These are phyloP conservation scores for Trichoderma erinaceum DNA, from an alignment of 495 filamentous ascomycete species.

Conservation along the genomic window DNA sequence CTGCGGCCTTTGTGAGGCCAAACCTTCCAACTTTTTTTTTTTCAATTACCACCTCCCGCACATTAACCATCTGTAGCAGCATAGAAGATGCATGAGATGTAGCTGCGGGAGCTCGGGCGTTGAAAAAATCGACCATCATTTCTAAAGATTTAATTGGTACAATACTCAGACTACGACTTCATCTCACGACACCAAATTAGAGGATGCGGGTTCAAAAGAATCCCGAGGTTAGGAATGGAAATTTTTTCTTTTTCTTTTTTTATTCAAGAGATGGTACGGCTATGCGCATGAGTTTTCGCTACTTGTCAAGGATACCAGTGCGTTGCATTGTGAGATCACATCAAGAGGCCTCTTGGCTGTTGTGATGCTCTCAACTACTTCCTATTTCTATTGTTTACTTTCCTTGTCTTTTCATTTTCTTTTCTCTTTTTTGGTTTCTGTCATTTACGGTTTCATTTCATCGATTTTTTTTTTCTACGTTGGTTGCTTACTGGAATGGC, in stretches of 20 bases:
- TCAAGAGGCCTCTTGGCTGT: neutral
- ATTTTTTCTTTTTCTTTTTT: neutral
- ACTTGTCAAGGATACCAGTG: neutral
- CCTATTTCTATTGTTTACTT: neutral
- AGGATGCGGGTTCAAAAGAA: neutral
- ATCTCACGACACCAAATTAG: conserved; percentile 8
- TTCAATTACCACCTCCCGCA: neutral
- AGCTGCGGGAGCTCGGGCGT: neutral
- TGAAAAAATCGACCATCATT: neutral
- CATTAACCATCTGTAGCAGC: conserved; percentile 9
- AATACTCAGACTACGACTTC: conserved; percentile 12
- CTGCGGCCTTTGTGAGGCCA: neutral
- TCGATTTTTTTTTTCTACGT: neutral
- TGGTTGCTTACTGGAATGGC: neutral
- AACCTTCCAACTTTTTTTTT: conserved; percentile 3
- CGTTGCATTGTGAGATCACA: neutral
- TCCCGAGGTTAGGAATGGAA: neutral
- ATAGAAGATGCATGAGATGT: conserved; percentile 13
- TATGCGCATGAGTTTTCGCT: neutral
- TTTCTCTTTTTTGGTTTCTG: neutral
- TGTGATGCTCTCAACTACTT: neutral
- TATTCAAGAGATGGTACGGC: conserved; percentile 1
- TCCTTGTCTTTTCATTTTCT: neutral
- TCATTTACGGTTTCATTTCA: no score
- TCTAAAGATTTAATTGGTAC: conserved; percentile 7